phyloP scores from a whole-genome alignment of 768 basidiomycete genomes.

The Rhodotorula babjevae region DNA sequence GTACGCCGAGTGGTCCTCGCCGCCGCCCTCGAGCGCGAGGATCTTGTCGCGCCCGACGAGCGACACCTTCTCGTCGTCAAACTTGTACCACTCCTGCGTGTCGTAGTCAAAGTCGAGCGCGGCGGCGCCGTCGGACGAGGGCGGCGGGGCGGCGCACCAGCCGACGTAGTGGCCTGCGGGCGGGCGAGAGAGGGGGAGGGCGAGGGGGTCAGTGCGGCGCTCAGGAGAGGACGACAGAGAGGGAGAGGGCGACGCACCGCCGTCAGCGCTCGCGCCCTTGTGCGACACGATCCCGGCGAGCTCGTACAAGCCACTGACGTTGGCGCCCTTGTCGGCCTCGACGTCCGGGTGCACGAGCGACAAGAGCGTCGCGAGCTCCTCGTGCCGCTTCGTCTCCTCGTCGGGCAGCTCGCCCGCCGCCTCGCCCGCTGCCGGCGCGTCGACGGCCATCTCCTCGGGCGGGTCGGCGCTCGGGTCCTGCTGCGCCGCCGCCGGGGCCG shows the following conservation, averaged over 20 bases:
- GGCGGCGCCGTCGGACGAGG: conserved; percentile 38
- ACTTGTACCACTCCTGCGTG: conserved; percentile 70
- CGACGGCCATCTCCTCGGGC: conserved; percentile 34
- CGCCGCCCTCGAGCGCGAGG: conserved; percentile 79
- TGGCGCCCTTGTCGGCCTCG: conserved; percentile 66
- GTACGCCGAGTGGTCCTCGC: conserved; percentile 81
- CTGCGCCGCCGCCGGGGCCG: background rate
- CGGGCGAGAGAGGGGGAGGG: no score
- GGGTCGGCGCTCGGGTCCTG: conserved; percentile 29
- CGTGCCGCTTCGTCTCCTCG: conserved; percentile 60
- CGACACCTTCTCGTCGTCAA: conserved; percentile 89
- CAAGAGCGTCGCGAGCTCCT: conserved; percentile 64
- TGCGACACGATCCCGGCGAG: conserved; percentile 94
- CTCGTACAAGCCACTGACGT: conserved; percentile 78
- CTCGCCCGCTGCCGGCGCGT: conserved; percentile 15
- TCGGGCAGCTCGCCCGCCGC: conserved; percentile 55
- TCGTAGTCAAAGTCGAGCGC: conserved; percentile 59
- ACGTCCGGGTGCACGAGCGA: conserved; percentile 61
- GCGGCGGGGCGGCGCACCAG: conserved; percentile 69
- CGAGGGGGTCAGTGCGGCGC: background rate
- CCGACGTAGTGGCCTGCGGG: conserved; percentile 72
- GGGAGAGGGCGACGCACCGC: conserved; percentile 53
- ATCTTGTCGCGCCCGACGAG: conserved; percentile 80
- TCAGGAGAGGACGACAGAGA: background rate
- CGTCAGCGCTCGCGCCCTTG: conserved; percentile 91